phyloP scores from a whole-genome alignment of 768 basidiomycete genomes.

The Phanerochaete carnosa region DNA sequence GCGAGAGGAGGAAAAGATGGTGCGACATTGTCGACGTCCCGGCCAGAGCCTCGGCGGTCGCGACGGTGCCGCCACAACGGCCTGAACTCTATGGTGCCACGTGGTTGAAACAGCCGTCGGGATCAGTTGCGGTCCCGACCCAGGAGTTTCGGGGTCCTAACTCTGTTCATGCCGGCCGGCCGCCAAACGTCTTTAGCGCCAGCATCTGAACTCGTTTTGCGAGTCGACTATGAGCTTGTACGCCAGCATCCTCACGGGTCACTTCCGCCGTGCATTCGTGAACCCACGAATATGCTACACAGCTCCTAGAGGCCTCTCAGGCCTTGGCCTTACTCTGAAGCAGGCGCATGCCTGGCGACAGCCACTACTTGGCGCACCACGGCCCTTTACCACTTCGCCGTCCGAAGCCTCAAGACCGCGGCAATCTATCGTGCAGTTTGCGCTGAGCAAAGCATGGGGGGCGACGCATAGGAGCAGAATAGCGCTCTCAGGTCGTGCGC shows the following conservation, averaged over 20 bases:
- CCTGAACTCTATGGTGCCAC: background rate
- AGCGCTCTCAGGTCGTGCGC: background rate
- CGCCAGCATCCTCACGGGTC: background rate
- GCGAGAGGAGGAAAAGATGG: conserved; percentile 82
- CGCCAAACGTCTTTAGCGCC: background rate
- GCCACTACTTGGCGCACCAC: background rate
- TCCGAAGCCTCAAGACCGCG: background rate
- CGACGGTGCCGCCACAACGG: background rate
- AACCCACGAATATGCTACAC: background rate
- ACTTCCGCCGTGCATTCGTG: background rate
- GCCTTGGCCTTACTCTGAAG: background rate
- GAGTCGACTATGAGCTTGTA: background rate
- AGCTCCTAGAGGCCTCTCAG: background rate
- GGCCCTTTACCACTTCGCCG: background rate
- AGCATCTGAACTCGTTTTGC: background rate
- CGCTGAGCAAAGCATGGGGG: conserved; percentile 9
- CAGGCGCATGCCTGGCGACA: background rate
- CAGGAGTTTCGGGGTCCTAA: background rate
- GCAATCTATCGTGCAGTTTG: conserved; percentile 13
- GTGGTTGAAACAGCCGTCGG: background rate
- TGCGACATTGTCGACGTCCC: conserved; percentile 62
- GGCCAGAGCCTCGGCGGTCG: conserved; percentile 1
- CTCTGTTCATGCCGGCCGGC: background rate
- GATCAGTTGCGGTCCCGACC: background rate
- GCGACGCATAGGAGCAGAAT: conserved; percentile 20